A percentile compares a stretch with the other conserved stretches of the same genome.
These are phyloP conservation scores for Colletotrichum euphorbiae DNA, from an alignment of 2,329 filamentous ascomycete species.

Conservation along the genomic window DNA sequence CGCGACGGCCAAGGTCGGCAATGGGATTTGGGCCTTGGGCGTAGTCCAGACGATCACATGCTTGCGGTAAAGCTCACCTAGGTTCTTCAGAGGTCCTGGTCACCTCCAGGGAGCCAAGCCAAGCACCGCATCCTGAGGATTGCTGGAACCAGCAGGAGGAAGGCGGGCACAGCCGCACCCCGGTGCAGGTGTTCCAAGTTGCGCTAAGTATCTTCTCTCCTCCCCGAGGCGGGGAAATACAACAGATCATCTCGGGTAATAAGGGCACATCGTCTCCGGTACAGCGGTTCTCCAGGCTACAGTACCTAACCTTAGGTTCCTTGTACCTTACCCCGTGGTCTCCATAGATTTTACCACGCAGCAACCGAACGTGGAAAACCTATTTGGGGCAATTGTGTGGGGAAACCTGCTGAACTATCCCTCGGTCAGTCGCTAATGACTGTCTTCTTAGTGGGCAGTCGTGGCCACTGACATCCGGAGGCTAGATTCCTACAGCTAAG, in stretches of 20 bases:
- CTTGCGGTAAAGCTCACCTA: conserved; percentile 16
- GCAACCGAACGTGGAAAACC: background rate
- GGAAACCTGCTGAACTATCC: conserved; percentile 9
- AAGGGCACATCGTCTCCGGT: background rate
- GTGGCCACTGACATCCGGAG: background rate
- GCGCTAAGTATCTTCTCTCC: conserved; percentile 2
- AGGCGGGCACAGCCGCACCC: conserved; percentile 21
- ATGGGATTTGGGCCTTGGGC: conserved; percentile 9
- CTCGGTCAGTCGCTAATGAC: conserved; percentile 15
- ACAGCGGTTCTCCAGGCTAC: too few relatives aligned
- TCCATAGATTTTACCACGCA: conserved; percentile 7
- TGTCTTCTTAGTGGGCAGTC: background rate
- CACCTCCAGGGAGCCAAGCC: too few relatives aligned
- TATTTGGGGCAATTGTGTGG: conserved; percentile 1
- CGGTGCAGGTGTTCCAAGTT: background rate
- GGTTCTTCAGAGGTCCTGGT: too few relatives aligned
- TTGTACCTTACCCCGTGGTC: background rate
- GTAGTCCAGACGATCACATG: conserved; percentile 34
- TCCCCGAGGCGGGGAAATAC: background rate
- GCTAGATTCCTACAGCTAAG: background rate
- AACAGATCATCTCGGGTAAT: background rate
- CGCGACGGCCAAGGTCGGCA: conserved; percentile 39
- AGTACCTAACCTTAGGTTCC: background rate
- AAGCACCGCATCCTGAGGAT: too few relatives aligned
- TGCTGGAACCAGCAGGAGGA: background rate